These are phyloP conservation scores for Oryza meyeriana DNA, from an alignment of 176 grass and related monocot genomes.

Conservation along the genomic window DNA sequence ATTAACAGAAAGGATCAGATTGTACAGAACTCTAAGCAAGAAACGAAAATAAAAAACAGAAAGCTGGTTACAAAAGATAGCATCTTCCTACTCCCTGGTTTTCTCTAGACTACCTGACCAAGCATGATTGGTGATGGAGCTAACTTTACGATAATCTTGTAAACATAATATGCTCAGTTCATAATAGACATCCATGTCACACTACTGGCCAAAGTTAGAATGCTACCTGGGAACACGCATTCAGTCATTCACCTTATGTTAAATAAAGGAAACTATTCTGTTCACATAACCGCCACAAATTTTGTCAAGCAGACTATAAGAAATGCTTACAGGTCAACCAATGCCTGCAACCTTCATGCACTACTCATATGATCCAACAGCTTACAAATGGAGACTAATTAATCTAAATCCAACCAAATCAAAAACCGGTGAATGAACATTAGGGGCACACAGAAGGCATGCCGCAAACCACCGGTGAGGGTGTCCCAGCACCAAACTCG, in stretches of 20 bases:
- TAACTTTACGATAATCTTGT: neutral
- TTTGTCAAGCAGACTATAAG: neutral
- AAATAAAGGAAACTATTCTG: neutral
- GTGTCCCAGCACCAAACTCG: neutral
- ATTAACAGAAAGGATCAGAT: too few species aligned
- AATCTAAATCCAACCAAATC: neutral
- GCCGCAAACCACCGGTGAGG: neutral
- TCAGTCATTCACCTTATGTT: constrained; percentile 7
- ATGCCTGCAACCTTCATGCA: neutral
- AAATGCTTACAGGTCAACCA: neutral
- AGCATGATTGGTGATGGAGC: neutral
- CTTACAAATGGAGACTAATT: neutral
- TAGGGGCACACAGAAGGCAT: neutral
- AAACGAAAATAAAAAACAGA: too few species aligned
- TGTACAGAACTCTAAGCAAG: too few species aligned
- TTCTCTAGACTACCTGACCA: neutral
- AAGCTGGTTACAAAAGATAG: too few species aligned
- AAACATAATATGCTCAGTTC: neutral
- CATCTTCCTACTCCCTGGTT: too few species aligned
- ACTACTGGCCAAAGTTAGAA: neutral
- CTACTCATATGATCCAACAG: constrained; percentile 7
- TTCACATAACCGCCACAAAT: neutral
- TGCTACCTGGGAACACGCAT: neutral
- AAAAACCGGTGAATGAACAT: neutral
- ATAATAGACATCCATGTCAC: neutral